Evolutionary conservation across 805 yeast genomes (phyloP).

Genomic region (Candida maltosa): DNA sequence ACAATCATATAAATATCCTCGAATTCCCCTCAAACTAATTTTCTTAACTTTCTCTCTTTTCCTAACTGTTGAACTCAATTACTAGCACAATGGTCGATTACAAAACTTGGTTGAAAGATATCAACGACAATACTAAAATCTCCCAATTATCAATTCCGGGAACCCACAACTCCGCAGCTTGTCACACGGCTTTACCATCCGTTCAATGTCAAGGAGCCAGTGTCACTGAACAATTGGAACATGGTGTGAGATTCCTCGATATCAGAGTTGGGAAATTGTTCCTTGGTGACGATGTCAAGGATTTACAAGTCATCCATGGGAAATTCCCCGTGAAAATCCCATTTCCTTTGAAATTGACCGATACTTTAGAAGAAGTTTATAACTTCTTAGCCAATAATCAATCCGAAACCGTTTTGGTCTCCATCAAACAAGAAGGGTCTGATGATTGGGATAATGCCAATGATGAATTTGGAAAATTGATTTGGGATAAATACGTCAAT

Average conservation of each 20-base stretch:
- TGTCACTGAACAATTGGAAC: slow-evolving; percentile 57
- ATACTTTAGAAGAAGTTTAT: slow-evolving; percentile 57
- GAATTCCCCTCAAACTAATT: too few relatives aligned
- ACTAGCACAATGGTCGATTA: slow-evolving; percentile 37
- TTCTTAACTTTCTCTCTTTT: too few relatives aligned
- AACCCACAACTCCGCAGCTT: slow-evolving; percentile 83
- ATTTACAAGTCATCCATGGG: slow-evolving; percentile 68
- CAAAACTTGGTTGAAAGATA: slow-evolving; percentile 51
- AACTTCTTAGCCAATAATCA: slow-evolving; percentile 49
- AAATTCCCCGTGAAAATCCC: slow-evolving; percentile 69
- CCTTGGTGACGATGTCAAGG: slow-evolving; percentile 44
- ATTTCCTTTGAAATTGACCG: slow-evolving; percentile 49
- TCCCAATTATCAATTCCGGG: slow-evolving; percentile 68
- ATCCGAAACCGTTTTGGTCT: slow-evolving; percentile 62
- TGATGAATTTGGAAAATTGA: slow-evolving; percentile 62
- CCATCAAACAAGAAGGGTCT: slow-evolving; percentile 73
- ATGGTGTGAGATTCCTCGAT: slow-evolving; percentile 75
- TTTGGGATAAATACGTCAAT: slow-evolving; percentile 56
- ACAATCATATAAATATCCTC: too few relatives aligned
- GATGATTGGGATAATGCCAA: slow-evolving; percentile 59
- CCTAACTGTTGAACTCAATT: too few relatives aligned
- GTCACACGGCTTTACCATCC: slow-evolving; percentile 66
- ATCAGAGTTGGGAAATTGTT: slow-evolving; percentile 60
- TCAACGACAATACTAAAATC: slow-evolving; percentile 49
- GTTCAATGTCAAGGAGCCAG: slow-evolving; percentile 72